Evolutionary conservation across 371 early-diverging fungal genomes (phyloP), one percentile per base, ranked within the genome.

Genomic region (Mucor plumbeus): DNA sequence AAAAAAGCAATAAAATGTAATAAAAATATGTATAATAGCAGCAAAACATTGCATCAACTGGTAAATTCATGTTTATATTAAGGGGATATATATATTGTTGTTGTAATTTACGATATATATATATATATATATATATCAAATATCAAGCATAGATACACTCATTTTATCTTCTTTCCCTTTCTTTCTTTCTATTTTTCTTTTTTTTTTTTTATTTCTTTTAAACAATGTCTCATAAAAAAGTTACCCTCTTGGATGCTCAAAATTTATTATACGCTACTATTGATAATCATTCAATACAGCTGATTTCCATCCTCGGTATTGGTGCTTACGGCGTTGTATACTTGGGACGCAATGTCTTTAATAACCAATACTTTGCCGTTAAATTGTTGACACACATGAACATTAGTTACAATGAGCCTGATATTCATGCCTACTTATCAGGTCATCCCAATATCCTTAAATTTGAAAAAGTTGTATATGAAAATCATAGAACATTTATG

Each of bases 291-390:
- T 71, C 83, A 10, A 84, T 81, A 64, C 74, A 76, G 56, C 79
- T 90, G 26, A 72, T 88, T 33, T 80, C 84, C 33, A 81, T 88
- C 19, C 79, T 91, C 15, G 91, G 91, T 35, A 81, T 85, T 56
- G 91, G 91, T 33, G 88, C 90, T 8, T 91, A 91, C 54, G 91
- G 91, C 7, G 85, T 89, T 11, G 91, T 91, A 15, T 91, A 89
- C 64, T 70, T 88, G 40, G 91, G 86, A 21, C 87, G 73, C 65
- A 79, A 82, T 63, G 66, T 76, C 1, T 65, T 77, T n/a, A 79
- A 75, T 17, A 78, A 80, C 1, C 76, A 73, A 34, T 71, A 78
- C 41, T 87, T 81, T 65, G 91, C 91, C 7, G 82, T 91, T 57
- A 91, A 91, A 68, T 85, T 88, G 61, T 76, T 90, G 34, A 85